These are phyloP conservation scores for Abelmoschus esculentus DNA, from an alignment of 345 rosid species.

Conservation along the genomic window DNA sequence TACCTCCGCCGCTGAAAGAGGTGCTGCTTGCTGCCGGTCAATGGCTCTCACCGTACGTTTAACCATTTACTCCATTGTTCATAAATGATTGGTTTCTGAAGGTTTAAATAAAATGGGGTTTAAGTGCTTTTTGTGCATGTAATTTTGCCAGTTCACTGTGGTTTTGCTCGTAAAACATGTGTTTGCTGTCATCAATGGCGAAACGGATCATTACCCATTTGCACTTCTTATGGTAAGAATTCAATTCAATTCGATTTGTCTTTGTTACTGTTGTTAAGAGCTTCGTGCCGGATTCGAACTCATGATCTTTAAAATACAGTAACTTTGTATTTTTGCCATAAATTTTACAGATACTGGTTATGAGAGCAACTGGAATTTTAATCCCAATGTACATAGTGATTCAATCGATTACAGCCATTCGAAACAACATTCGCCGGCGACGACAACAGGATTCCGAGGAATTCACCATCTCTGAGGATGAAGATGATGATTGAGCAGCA, in stretches of 20 bases:
- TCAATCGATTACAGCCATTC: slow-evolving; percentile 50
- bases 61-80: not conserved
- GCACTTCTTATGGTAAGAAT: slow-evolving; percentile 54
- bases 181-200: slow-evolving; percentile 41
- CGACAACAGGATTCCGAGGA: not conserved
- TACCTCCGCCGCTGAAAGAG: slow-evolving; percentile 37
- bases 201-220: slow-evolving; percentile 58
- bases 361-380: slow-evolving; percentile 62
- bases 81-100: slow-evolving; percentile 20
- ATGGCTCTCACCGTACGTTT: slow-evolving; percentile 57
- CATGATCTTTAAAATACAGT: not conserved
- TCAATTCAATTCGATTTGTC: not conserved
- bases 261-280: no score
- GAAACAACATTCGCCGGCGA: slow-evolving; percentile 26
- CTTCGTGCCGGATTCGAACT: not conserved
- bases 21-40: slow-evolving; percentile 48
- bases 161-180: slow-evolving; percentile 58
- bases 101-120: slow-evolving; percentile 5
- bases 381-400: slow-evolving; percentile 64
- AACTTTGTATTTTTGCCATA: not conserved
- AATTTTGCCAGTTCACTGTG: slow-evolving; percentile 48
- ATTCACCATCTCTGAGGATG: slow-evolving; percentile 12
- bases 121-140: not conserved
- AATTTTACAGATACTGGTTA: slow-evolving; percentile 42
- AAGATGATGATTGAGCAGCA: slow-evolving; percentile 11